These are phyloP conservation scores for Stentor roeselii DNA, from an alignment of 73 alveolate genomes.

Conservation along the genomic window DNA sequence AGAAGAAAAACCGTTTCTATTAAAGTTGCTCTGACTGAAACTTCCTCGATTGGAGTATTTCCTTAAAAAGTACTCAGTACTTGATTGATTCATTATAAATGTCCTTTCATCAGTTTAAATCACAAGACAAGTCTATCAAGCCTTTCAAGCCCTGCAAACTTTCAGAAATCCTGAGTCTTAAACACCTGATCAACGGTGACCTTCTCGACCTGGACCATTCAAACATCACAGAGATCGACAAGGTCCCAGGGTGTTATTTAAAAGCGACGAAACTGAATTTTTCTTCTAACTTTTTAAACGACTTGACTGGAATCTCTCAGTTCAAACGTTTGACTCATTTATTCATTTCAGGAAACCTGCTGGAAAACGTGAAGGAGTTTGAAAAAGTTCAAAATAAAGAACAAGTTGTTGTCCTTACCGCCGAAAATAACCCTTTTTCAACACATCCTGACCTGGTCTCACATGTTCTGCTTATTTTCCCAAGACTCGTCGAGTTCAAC, in stretches of 20 bases:
- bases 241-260: background rate
- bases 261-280: background rate
- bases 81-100: no score
- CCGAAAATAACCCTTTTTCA: slow-evolving; percentile 12
- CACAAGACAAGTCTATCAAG: no score
- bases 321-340: background rate
- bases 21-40: no score
- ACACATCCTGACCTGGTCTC: background rate
- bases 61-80: no score
- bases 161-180: background rate
- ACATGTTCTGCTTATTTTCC: background rate
- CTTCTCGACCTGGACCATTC: background rate
- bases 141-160: no score
- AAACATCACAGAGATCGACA: background rate
- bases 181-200: background rate
- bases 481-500: background rate
- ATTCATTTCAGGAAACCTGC: background rate
- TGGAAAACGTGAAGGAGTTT: background rate
- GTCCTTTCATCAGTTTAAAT: no score
- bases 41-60: no score
- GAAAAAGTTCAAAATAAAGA: background rate
- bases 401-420: background rate
- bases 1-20: no score
- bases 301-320: background rate
- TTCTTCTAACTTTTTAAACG: background rate